Evolutionary conservation across 371 early-diverging fungal genomes (phyloP).

Genomic region (Mortierella sp.): DNA sequence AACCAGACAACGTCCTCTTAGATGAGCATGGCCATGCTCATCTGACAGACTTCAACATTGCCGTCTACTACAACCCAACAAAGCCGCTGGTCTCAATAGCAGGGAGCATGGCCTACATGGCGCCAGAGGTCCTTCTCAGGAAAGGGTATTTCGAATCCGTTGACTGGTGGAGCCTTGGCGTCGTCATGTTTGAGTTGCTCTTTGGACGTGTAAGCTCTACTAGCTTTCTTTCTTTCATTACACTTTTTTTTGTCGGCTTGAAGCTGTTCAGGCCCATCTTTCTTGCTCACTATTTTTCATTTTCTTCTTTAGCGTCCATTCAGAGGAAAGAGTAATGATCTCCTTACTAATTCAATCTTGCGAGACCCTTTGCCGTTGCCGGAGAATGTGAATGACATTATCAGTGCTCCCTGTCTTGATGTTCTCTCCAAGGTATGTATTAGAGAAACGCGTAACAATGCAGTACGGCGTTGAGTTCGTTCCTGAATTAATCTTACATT

Average conservation of each 20-base stretch:
- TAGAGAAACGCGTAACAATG: too few species aligned
- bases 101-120: constrained; percentile 86
- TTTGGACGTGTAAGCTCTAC: constrained; percentile 69
- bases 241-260: neutral
- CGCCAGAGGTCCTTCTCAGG: constrained; percentile 83
- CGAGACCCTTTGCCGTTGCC: constrained; percentile 73
- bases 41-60: constrained; percentile 93
- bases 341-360: constrained; percentile 75
- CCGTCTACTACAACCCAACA: constrained; percentile 69
- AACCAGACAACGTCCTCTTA: constrained; percentile 94
- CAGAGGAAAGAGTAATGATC: constrained; percentile 84
- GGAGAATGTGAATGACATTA: constrained; percentile 59
- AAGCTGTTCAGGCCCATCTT: neutral
- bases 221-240: neutral
- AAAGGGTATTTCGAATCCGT: constrained; percentile 79
- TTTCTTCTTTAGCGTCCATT: constrained; percentile 76
- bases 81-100: constrained; percentile 77
- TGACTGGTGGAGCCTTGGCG: constrained; percentile 94
- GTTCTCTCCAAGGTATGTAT: constrained; percentile 65
- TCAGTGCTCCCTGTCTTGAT: constrained; percentile 69
- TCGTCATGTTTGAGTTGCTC: constrained; percentile 84
- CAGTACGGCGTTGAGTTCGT: neutral
- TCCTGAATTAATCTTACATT: neutral
- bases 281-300: neutral
- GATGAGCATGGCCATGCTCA: constrained; percentile 90